These are phyloP conservation scores for Dunaliella sp. DNA, from an alignment of 139 green algal species.

Conservation along the genomic window DNA sequence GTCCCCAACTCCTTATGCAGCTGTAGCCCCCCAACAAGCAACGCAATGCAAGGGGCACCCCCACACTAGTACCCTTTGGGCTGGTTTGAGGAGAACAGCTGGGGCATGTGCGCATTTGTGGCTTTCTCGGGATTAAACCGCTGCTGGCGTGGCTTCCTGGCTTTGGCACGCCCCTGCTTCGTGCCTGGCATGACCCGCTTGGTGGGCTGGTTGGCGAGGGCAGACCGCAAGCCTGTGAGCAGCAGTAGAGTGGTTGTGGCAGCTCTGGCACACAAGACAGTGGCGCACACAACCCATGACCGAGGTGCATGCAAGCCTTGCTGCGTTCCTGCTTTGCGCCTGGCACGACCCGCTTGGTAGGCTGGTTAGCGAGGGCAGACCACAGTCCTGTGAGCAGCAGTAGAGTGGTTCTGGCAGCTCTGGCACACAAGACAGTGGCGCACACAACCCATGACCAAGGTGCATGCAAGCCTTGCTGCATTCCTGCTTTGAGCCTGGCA, in stretches of 20 bases:
- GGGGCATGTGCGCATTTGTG: conserved; percentile 31
- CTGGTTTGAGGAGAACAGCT: conserved; percentile 24
- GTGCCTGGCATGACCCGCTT: neutral
- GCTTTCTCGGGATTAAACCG: conserved; percentile 24
- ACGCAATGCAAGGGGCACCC: no score
- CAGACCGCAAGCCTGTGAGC: conserved; percentile 15
- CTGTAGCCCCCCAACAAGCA: no score
- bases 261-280: no score
- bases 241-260: no score
- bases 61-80: neutral
- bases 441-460: no score
- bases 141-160: conserved; percentile 1
- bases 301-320: no score
- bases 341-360: neutral
- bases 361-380: conserved; percentile 20
- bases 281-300: no score
- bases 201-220: conserved; percentile 16
- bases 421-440: no score
- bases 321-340: neutral
- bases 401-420: no score
- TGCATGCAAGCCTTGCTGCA: no score
- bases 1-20: no score
- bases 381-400: conserved; percentile 7
- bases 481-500: neutral
- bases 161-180: neutral